Base-by-base conservation (phyloP, 169 alveolate species). In the Blepharisma undulans region DNA sequence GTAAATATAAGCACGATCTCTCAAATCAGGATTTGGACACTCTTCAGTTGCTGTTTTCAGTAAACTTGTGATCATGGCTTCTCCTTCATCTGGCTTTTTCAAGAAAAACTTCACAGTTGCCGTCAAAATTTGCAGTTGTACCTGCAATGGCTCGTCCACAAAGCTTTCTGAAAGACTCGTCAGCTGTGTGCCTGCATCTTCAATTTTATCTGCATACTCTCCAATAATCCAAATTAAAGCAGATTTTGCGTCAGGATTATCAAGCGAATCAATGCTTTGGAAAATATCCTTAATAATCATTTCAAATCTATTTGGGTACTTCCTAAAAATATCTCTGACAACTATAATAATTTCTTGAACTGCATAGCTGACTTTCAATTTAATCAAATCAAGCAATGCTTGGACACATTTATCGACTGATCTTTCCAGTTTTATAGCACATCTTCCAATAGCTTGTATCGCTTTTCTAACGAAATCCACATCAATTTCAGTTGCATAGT, bases 151-250 rank as follows among this genome's bases (percentile, higher is more conserved):
- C 92, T 98, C 99, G 89, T 98, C 99, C 91, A 90, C 92, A 84
- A 97, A 97, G 76, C 96, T 97, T 82, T 98, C 99, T 72, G 97
- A 95, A 92, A 98, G 98, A 82, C 96, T 91, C 10, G 93, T 87
- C 22, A 99, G 91, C 87, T 96, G 97, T 72, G 95, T 98, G 25
- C 96, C 95, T 21, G 99, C 97, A 93, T 99, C 99, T 79, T 98
- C 99, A 22, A 99, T 98, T 90, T 98, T 93, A 81, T 97, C 98
- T 14, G 98, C 98, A 94, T 98, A 98, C 94, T 98, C 99, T 22
- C 99, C 99, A 66, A 99, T 96, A 72, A 99, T 98, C 99, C 99
- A 99, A 30, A 99, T 97, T 97, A 99, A 97, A 21, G 99, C 97
- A 3, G 99, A 99, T 93, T 98, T 98, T 36, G 99, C 99, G 84